Base-by-base conservation (phyloP, 1,139 yeast genomes). In the Geotrichum bryndzae region DNA sequence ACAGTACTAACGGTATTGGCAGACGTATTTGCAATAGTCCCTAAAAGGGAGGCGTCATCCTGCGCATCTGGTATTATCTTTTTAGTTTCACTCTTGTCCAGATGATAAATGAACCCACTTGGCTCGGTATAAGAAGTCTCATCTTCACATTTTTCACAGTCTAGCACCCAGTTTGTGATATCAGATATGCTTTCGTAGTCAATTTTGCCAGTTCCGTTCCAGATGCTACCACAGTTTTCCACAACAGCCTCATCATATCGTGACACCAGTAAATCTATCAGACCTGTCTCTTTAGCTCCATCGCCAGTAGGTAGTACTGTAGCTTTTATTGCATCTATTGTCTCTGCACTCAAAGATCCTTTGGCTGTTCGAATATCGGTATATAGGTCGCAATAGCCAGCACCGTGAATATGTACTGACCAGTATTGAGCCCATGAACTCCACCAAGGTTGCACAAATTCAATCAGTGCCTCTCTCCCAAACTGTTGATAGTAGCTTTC, bases 391-490 rank as follows among this genome's bases (percentile, higher is more conserved):
- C 65, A 60, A 18, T 66, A 63, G 4, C 73, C 72, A 2, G 66
- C 61, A 1, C 67, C 67, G 38, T 67, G 64, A 45, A 70, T 62
- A 35, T 58, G 57, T 8, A 67, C 68, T 18, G 63, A 57, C 74
- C 74, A 72, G 56, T 65, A 65, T 33, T 65, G 64, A 29, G 69
- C 68, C 69, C 73, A 72, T 10, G 71, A 68, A 23, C 53, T 61
- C 73, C 73, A 72, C 72, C 73, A 72, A n/a, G 72, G 66, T 2
- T 59, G 45, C 25, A 71, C 52, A n/a, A 46, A 46, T 1, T 65
- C 65, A 23, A 64, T 63, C 4, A 70, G 61, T 7, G 55, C 63
- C 23, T 65, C 63, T 5, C 68, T 64, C 2, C 67, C 64, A 45
- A 54, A 15, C 2, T 58, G 51, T 3, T 61, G 61, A 48, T 62